Conservation (phyloP, 2,329 filamentous ascomycete genomes). For the Hawksworthiomyces lignivorus region DNA sequence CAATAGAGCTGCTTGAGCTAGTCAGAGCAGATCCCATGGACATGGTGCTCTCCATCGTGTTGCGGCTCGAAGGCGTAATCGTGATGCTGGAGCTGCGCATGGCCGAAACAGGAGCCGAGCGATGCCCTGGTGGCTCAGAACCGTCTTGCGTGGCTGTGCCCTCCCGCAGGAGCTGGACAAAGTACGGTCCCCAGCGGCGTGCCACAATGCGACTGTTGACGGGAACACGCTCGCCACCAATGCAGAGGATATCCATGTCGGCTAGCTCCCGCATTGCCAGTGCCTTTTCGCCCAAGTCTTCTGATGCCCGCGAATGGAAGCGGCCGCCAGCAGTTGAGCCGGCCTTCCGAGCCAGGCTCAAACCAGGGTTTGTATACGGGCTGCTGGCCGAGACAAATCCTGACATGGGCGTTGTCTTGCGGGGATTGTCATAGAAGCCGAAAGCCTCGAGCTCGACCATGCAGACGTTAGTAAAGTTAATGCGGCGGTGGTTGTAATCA, state of each 20-base stretch:
- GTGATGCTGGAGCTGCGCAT: constrained; percentile 75
- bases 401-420: constrained; percentile 68
- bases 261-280: constrained; percentile 74
- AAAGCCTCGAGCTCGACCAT: constrained; percentile 97
- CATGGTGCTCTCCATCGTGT: constrained; percentile 38
- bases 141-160: constrained; percentile 65
- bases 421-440: constrained; percentile 92
- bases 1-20: constrained; percentile 25
- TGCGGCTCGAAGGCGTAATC: constrained; percentile 63
- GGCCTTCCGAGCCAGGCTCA: constrained; percentile 51
- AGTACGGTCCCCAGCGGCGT: constrained; percentile 89
- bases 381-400: constrained; percentile 78
- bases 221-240: constrained; percentile 83
- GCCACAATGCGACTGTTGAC: constrained; percentile 87
- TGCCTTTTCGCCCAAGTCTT: constrained; percentile 77
- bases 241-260: constrained; percentile 94
- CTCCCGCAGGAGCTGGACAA: constrained; percentile 83
- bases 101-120: constrained; percentile 54
- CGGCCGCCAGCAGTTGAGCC: constrained; percentile 67
- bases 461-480: constrained; percentile 95
- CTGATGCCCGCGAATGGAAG: constrained; percentile 66
- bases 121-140: constrained; percentile 66
- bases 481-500: constrained; percentile 94
- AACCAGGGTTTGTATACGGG: constrained; percentile 51
- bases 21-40: constrained; percentile 31